phyloP scores from a whole-genome alignment of 2,329 filamentous ascomycete genomes.

The Ascochyta lentis region DNA sequence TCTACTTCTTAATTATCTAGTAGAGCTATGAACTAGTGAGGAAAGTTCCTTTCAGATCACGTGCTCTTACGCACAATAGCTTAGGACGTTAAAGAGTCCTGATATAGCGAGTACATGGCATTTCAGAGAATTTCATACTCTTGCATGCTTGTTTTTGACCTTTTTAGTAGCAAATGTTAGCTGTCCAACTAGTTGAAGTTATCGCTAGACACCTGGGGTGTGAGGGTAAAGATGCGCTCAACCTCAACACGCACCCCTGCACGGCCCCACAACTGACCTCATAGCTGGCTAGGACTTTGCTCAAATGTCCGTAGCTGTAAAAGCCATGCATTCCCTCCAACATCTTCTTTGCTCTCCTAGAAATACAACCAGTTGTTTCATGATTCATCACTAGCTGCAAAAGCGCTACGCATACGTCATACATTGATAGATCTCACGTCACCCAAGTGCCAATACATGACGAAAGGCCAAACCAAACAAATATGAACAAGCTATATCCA shows the following conservation, averaged over 20 bases:
- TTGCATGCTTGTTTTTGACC: too few relatives aligned
- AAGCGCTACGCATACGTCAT: neutral
- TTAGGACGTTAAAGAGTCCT: too few relatives aligned
- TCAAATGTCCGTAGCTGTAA: neutral
- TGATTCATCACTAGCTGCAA: constrained; percentile 4
- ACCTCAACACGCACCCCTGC: neutral
- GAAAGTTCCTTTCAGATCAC: too few relatives aligned
- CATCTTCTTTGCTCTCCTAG: neutral
- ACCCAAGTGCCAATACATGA: neutral
- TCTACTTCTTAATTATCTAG: too few relatives aligned
- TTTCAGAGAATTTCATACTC: too few relatives aligned
- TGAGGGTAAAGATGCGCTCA: neutral
- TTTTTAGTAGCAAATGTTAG: too few relatives aligned
- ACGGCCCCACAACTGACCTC: constrained; percentile 1
- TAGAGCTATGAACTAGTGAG: too few relatives aligned
- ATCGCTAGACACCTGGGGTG: too few relatives aligned
- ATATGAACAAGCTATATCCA: constrained; percentile 1
- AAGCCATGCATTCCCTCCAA: neutral
- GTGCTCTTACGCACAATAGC: too few relatives aligned
- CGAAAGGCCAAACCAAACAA: neutral
- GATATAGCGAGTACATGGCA: too few relatives aligned
- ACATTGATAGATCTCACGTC: neutral
- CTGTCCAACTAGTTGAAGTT: too few relatives aligned
- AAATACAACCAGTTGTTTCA: neutral
- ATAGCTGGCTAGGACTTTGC: neutral